phyloP scores from a whole-genome alignment of 331 rosid species.

The Phaseolus coccineus region DNA sequence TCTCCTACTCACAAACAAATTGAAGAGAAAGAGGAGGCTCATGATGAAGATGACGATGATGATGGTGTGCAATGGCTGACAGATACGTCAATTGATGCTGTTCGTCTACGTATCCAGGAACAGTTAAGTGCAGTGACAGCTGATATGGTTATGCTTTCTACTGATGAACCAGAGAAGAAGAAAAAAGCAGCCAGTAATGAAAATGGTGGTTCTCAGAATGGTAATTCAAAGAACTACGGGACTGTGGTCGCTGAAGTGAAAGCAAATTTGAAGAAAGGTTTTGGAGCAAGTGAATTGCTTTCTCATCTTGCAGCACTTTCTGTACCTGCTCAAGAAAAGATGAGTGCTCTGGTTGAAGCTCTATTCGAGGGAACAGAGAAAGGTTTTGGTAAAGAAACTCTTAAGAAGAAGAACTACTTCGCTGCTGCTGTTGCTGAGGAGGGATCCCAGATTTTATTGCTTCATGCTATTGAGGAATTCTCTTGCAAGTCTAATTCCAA shows the following conservation, averaged over 20 bases:
- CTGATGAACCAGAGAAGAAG: constrained; percentile 56
- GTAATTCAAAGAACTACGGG: constrained; percentile 13
- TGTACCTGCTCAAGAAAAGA: constrained; percentile 53
- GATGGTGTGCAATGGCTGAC: constrained; percentile 59
- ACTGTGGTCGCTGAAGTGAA: constrained; percentile 50
- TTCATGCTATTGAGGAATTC: constrained; percentile 51
- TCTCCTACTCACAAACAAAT: constrained; percentile 56
- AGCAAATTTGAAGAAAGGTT: constrained; percentile 49
- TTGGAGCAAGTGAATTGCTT: constrained; percentile 44
- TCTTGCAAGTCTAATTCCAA: constrained; percentile 43
- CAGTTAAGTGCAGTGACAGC: constrained; percentile 63
- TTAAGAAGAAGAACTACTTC: constrained; percentile 53
- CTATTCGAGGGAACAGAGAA: constrained; percentile 52
- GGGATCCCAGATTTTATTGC: constrained; percentile 50
- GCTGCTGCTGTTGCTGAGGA: constrained; percentile 49
- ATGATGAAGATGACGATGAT: constrained; percentile 41
- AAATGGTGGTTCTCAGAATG: constrained; percentile 44
- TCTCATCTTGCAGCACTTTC: constrained; percentile 42
- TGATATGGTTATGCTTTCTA: constrained; percentile 64
- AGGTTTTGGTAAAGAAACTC: constrained; percentile 58
- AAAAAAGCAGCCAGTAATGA: constrained; percentile 24
- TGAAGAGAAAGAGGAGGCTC: constrained; percentile 51
- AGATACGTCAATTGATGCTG: constrained; percentile 63
- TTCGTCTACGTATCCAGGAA: constrained; percentile 61
- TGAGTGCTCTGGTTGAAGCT: constrained; percentile 50